Base-by-base conservation (phyloP, 129 eudicot genomes). In the Tagetes erecta region DNA sequence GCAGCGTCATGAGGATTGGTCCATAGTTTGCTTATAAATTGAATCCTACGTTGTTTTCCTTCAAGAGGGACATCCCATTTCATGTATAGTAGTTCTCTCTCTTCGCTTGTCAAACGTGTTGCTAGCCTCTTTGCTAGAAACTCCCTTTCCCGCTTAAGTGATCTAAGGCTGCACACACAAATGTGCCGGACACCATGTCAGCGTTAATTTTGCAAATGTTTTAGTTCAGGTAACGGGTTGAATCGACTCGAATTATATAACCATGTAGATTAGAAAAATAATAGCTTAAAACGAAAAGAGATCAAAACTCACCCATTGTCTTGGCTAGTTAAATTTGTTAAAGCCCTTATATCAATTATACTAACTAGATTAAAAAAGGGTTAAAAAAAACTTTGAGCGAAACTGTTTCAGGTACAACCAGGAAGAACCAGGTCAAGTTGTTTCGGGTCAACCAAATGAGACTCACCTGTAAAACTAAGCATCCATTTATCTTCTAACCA, bases 11-110 rank as follows among this genome's bases (percentile, higher is more conserved):
- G 87, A 2, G 97, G 96, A 80, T 90, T 83, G 14, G 85, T 90
- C 97, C 98, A 93, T 20, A 93, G 88, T 71, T 86, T 90, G 84
- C 82, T 93, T 47, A 93, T 79, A 72, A 93, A 93, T 55, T 93
- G 97, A 65, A 93, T 75, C 83, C 83, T 88, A 65, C 98, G 86
- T 45, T 93, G 98, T 67, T 93, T 90, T 52, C 97, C 98, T 64
- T 93, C 98, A 27, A 93, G 73, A 0, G 98, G 92, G 11, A 93
- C 91, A 4, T 91, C 96, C 97, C 97, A 93, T 83, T 93, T 93
- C 73, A 83, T 88, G 89, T 87, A 93, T 62, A 87, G 39, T 9
- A 80, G 57, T 11, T 90, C 97, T 77, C 95, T 86, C 76, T 93
- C 98, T 20, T 93, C 98, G 4, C 80, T 73, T 53, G 85, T 81